Conservation (phyloP, 1,284 basidiomycete species). For the Ganoderma leucocontextum region DNA sequence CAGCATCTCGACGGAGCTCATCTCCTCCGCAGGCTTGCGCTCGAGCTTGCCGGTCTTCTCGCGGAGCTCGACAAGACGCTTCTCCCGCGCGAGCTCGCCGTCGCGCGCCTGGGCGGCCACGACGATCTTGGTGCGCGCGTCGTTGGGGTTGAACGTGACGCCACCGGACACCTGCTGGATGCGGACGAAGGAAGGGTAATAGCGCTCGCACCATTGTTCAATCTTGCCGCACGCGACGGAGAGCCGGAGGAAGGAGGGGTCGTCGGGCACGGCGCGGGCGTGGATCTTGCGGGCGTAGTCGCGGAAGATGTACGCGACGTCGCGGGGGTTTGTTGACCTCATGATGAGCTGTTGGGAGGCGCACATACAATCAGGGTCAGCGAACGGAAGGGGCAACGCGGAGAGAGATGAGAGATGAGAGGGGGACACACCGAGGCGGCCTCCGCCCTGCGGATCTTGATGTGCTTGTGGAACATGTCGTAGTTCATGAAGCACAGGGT, state of each 20-base stretch:
- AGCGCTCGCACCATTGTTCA: conserved; percentile 90
- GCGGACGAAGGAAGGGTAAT: conserved; percentile 87
- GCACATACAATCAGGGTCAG: conserved; percentile 14
- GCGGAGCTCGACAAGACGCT: conserved; percentile 46
- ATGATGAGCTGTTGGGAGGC: conserved; percentile 78
- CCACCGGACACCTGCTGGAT: conserved; percentile 47
- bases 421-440: conserved; percentile 74
- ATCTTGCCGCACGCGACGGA: conserved; percentile 89
- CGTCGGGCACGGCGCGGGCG: conserved; percentile 77
- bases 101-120: conserved; percentile 51
- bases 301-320: conserved; percentile 91
- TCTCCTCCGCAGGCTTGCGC: conserved; percentile 17
- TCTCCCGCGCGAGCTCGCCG: conserved; percentile 50
- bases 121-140: conserved; percentile 64
- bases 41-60: conserved; percentile 19
- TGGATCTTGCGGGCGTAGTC: conserved; percentile 88
- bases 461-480: conserved; percentile 87
- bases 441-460: conserved; percentile 95
- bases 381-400: conserved; percentile 7
- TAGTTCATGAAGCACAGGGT: conserved; percentile 94
- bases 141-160: conserved; percentile 52
- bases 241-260: conserved; percentile 88
- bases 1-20: conserved; percentile 38
- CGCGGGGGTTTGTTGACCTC: conserved; percentile 89
- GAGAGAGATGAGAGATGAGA: conserved; percentile 7